Conservation (phyloP, 345 rosid genomes). For the Rhizophora apiculata region DNA sequence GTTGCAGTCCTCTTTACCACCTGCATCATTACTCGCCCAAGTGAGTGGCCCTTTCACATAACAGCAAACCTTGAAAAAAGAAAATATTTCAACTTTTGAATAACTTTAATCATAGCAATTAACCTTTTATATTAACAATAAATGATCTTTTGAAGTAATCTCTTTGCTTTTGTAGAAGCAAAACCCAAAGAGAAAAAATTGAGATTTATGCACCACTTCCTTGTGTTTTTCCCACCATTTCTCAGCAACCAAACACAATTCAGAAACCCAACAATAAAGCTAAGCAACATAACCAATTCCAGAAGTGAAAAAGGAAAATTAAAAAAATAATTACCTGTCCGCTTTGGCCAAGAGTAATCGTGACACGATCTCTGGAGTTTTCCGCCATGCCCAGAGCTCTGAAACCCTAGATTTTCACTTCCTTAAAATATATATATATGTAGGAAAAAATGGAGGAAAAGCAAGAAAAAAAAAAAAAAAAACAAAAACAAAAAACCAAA, state of each 20-base stretch:
- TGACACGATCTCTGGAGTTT: conserved; percentile 60
- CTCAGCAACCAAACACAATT: conserved; percentile 12
- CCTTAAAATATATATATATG: too few relatives aligned
- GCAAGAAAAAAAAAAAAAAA: too few relatives aligned
- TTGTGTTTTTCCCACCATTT: conserved; percentile 4
- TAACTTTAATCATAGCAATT: background rate
- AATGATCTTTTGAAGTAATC: too few relatives aligned
- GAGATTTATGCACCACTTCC: background rate
- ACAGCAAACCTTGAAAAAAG: background rate
- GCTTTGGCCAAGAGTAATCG: conserved; percentile 78
- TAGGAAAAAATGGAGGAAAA: too few relatives aligned
- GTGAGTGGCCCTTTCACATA: background rate
- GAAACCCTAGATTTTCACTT: conserved; percentile 33
- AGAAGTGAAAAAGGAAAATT: background rate
- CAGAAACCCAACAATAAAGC: background rate
- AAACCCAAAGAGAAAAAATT: background rate
- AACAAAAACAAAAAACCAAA: too few relatives aligned
- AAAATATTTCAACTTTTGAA: background rate
- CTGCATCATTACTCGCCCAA: conserved; percentile 34
- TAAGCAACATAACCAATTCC: background rate
- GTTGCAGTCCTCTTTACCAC: conserved; percentile 69
- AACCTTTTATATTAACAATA: too few relatives aligned
- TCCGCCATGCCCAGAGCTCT: conserved; percentile 55
- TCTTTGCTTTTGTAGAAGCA: background rate
- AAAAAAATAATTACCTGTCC: conserved; percentile 62